These are phyloP conservation scores for Phytophthora quininea DNA, from an alignment of 352 stramenopile genomes.

Conservation along the genomic window DNA sequence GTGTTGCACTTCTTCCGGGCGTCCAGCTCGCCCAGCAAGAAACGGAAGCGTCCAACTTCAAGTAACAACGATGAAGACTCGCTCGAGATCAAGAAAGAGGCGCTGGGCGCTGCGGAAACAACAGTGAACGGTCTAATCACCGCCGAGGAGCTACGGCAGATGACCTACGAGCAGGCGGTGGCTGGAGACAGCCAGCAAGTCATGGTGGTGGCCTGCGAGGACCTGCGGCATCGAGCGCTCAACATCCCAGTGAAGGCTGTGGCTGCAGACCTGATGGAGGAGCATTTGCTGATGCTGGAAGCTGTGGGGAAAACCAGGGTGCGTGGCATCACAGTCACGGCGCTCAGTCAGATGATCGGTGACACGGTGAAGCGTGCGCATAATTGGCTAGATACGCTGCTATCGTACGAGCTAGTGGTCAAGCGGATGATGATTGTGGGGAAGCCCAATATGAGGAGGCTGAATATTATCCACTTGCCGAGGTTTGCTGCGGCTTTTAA, in stretches of 20 bases:
- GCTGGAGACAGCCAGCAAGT: conserved; percentile 21
- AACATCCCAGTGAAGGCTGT: conserved; percentile 72
- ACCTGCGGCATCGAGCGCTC: conserved; percentile 70
- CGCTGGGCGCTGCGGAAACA: conserved; percentile 10
- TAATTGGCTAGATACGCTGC: conserved; percentile 76
- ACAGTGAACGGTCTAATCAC: conserved; percentile 2
- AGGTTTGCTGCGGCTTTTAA: conserved; percentile 66
- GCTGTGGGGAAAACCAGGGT: conserved; percentile 56
- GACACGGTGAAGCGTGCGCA: conserved; percentile 76
- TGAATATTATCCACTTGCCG: conserved; percentile 85
- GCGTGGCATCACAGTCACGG: conserved; percentile 62
- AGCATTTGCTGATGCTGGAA: conserved; percentile 73
- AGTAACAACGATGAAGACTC: conserved; percentile 3
- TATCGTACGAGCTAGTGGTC: conserved; percentile 79
- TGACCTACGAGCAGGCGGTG: conserved; percentile 30
- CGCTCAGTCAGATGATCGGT: conserved; percentile 40
- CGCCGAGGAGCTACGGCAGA: conserved; percentile 17
- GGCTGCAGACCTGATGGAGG: conserved; percentile 59
- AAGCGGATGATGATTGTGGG: conserved; percentile 86
- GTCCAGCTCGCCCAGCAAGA: conserved; percentile 38
- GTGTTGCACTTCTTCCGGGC: conserved; percentile 63
- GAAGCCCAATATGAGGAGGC: conserved; percentile 55
- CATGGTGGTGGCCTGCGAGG: conserved; percentile 61
- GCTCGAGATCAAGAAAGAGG: conserved; percentile 30
- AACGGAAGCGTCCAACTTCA: conserved; percentile 53